phyloP scores from a whole-genome alignment of 2,329 filamentous ascomycete genomes.

The Aureobasidium pullulans region DNA sequence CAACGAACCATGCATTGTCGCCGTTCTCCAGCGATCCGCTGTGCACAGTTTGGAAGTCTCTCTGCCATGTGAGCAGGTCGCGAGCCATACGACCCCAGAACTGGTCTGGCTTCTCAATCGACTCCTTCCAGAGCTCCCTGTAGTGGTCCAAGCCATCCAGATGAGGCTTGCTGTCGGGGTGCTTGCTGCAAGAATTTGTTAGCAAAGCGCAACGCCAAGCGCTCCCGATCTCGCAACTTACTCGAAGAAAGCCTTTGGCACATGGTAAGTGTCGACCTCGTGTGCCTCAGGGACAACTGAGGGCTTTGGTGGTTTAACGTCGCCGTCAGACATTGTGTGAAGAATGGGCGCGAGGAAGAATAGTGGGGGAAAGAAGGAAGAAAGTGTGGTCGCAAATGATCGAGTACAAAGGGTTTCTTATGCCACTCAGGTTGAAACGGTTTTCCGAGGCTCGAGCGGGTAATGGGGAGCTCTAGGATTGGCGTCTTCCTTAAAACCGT shows the following conservation, averaged over 20 bases:
- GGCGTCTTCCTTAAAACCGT: background rate
- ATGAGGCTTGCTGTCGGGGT: slow-evolving; percentile 51
- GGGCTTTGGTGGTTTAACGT: slow-evolving; percentile 29
- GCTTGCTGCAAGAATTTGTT: slow-evolving; percentile 41
- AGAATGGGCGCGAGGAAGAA: background rate
- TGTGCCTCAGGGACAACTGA: slow-evolving; percentile 67
- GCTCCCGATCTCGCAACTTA: slow-evolving; percentile 19
- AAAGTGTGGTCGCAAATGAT: background rate
- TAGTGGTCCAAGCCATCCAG: slow-evolving; percentile 54
- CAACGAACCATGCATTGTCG: slow-evolving; percentile 89
- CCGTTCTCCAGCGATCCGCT: slow-evolving; percentile 68
- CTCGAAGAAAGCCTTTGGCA: slow-evolving; percentile 49
- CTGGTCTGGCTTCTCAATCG: slow-evolving; percentile 77
- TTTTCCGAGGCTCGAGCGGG: slow-evolving; percentile 7
- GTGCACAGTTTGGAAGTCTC: slow-evolving; percentile 85
- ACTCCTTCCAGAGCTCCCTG: slow-evolving; percentile 64
- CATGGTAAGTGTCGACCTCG: slow-evolving; percentile 63
- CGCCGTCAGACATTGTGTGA: slow-evolving; percentile 38
- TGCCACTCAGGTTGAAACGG: background rate
- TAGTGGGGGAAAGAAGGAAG: background rate
- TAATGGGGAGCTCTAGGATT: background rate
- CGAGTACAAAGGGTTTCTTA: background rate
- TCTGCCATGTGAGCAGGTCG: slow-evolving; percentile 82
- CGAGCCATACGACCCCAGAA: slow-evolving; percentile 87
- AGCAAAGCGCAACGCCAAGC: slow-evolving; percentile 2